phyloP scores from a whole-genome alignment of 306 rosid genomes.

The Astragalus glycyphyllos region DNA sequence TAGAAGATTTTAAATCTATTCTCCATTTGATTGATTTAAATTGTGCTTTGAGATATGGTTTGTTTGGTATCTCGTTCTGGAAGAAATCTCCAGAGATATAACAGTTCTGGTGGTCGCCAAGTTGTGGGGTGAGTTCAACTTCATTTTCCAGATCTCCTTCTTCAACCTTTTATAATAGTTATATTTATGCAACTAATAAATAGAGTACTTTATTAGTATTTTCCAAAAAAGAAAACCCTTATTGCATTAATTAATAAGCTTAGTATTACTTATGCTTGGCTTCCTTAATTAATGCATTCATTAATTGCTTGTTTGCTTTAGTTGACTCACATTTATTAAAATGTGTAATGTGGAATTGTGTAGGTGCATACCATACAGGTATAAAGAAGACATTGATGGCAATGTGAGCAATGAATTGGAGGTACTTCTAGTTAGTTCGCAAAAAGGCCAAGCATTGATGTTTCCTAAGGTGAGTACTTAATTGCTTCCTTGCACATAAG shows the following conservation, averaged over 20 bases:
- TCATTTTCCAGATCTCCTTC: neutral
- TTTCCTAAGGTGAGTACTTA: constrained; percentile 74
- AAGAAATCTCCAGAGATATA: constrained; percentile 82
- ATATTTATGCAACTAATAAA: too few relatives aligned
- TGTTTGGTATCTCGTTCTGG: constrained; percentile 85
- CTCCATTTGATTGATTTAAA: neutral
- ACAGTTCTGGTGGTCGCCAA: constrained; percentile 77
- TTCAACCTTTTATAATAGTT: neutral
- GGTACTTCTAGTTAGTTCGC: constrained; percentile 87
- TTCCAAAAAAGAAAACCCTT: neutral
- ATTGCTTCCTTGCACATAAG: neutral
- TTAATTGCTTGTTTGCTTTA: neutral
- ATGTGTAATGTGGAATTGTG: constrained; percentile 31
- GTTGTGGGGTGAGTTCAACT: constrained; percentile 76
- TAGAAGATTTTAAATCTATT: too few relatives aligned
- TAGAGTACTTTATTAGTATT: too few relatives aligned
- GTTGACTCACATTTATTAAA: constrained; percentile 2
- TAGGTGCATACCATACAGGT: constrained; percentile 94
- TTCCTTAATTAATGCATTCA: neutral
- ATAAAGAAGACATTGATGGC: constrained; percentile 55
- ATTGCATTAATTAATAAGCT: neutral
- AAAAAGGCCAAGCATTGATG: constrained; percentile 75
- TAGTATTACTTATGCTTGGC: neutral
- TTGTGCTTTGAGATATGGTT: constrained; percentile 61
- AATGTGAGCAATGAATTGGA: constrained; percentile 62